These are phyloP conservation scores for Phialophora expanda DNA, from an alignment of 2,329 filamentous ascomycete species.

Conservation along the genomic window DNA sequence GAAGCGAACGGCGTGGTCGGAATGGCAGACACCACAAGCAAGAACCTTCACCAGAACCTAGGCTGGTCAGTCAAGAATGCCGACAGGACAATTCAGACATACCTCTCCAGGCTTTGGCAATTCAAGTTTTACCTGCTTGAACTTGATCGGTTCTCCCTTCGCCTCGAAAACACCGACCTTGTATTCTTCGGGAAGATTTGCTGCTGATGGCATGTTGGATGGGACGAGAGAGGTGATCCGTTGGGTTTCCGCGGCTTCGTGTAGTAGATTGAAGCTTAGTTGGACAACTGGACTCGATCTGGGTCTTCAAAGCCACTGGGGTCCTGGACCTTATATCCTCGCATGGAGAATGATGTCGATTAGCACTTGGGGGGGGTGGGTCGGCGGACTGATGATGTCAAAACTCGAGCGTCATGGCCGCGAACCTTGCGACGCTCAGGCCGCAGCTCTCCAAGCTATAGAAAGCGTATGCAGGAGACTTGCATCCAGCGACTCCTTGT, in stretches of 20 bases:
- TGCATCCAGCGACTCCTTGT: neutral
- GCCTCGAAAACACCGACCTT: constrained; percentile 68
- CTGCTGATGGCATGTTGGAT: constrained; percentile 18
- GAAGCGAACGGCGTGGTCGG: constrained; percentile 58
- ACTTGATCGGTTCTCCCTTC: constrained; percentile 57
- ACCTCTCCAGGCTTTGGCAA: constrained; percentile 63
- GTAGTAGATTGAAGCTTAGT: neutral
- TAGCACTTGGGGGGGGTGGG: neutral
- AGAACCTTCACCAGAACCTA: constrained; percentile 67
- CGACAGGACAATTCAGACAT: neutral
- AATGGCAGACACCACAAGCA: constrained; percentile 74
- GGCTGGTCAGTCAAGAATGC: neutral
- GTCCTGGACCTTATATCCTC: neutral
- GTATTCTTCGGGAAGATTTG: constrained; percentile 66
- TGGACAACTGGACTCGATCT: neutral
- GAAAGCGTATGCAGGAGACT: neutral
- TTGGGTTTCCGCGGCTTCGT: neutral
- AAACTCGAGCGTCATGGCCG: neutral
- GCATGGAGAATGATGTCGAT: neutral
- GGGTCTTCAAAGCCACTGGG: neutral
- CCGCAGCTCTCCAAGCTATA: neutral
- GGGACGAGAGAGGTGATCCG: neutral
- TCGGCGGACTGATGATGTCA: neutral
- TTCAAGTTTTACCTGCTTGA: constrained; percentile 66
- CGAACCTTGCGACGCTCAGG: neutral